Percentiles rank a stretch among this genome's conserved stretches.
Evolutionary conservation across 768 basidiomycete species (phyloP).

Genomic region (Suillus brevipes): DNA sequence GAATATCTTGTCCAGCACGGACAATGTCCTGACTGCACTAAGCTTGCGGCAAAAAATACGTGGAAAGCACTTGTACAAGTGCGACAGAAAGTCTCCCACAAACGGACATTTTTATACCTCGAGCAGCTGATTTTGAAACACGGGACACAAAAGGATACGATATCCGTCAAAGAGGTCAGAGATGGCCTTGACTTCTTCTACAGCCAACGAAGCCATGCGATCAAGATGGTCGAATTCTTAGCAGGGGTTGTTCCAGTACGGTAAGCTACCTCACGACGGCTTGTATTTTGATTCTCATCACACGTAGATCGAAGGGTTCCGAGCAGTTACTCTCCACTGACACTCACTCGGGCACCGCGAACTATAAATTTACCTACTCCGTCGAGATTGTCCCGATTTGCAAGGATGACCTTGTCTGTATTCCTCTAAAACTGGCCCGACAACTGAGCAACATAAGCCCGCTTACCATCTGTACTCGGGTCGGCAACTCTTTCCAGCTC

Average conservation of each 20-base stretch:
- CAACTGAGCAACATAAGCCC: constrained; percentile 86
- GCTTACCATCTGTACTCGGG: constrained; percentile 83
- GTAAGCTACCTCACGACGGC: constrained; percentile 43
- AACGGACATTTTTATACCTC: constrained; percentile 95
- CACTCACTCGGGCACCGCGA: constrained; percentile 88
- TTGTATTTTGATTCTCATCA: constrained; percentile 8
- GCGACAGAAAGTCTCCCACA: constrained; percentile 98
- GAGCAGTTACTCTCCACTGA: constrained; percentile 94
- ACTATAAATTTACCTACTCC: constrained; percentile 97
- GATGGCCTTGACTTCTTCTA: constrained; percentile 99
- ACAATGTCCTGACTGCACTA: constrained; percentile 93
- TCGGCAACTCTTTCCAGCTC: constrained; percentile 89
- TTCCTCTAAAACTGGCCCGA: constrained; percentile 82
- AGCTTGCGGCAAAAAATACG: constrained; percentile 96
- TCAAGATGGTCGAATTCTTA: constrained; percentile 97
- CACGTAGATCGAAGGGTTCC: constrained; percentile 78
- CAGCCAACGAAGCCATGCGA: constrained; percentile 82
- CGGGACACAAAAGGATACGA: constrained; percentile 94
- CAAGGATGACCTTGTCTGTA: constrained; percentile 95
- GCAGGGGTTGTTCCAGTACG: constrained; percentile 82
- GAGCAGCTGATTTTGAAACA: constrained; percentile 98
- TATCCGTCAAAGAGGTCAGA: constrained; percentile 86
- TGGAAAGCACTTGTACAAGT: constrained; percentile 99
- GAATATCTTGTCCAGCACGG: constrained; percentile 94
- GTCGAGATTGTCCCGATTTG: constrained; percentile 97